These are phyloP conservation scores for Phialophora verrucosa DNA, from an alignment of 2,329 filamentous ascomycete genomes.

Conservation along the genomic window DNA sequence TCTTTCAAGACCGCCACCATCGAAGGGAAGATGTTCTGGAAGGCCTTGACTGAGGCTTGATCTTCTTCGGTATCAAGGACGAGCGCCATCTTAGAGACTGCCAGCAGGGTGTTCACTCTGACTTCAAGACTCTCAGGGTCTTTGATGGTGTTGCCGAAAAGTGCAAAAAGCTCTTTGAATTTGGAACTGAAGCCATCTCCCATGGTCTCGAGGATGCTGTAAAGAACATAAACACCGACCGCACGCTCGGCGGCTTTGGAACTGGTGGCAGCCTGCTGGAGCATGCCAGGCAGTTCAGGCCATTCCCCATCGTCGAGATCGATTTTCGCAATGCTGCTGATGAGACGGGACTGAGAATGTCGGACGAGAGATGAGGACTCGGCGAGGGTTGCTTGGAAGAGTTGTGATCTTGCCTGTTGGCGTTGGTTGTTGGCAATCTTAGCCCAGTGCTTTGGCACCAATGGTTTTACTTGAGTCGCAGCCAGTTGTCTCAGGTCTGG, in stretches of 20 bases:
- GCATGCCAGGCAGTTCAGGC: slow-evolving; percentile 76
- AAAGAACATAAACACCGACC: slow-evolving; percentile 91
- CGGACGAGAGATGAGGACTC: slow-evolving; percentile 78
- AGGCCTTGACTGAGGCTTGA: slow-evolving; percentile 70
- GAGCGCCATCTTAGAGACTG: slow-evolving; percentile 84
- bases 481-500: slow-evolving; percentile 82
- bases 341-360: slow-evolving; percentile 85
- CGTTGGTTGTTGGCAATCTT: slow-evolving; percentile 76
- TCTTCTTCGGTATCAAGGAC: slow-evolving; percentile 89
- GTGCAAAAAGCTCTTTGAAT: slow-evolving; percentile 75
- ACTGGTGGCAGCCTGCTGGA: slow-evolving; percentile 79
- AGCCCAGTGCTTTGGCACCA: slow-evolving; percentile 86
- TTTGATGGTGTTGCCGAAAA: slow-evolving; percentile 86
- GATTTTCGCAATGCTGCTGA: slow-evolving; percentile 82
- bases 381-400: slow-evolving; percentile 81
- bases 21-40: slow-evolving; percentile 79
- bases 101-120: slow-evolving; percentile 90
- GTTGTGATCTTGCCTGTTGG: slow-evolving; percentile 75
- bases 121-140: slow-evolving; percentile 92
- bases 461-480: slow-evolving; percentile 83
- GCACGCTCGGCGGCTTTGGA: slow-evolving; percentile 79
- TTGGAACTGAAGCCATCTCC: slow-evolving; percentile 84
- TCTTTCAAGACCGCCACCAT: slow-evolving; percentile 91
- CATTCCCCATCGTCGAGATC: slow-evolving; percentile 89
- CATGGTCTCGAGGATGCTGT: slow-evolving; percentile 85